Base-by-base conservation (phyloP, 148 eudicot genomes). In the Arbutus unedo region DNA sequence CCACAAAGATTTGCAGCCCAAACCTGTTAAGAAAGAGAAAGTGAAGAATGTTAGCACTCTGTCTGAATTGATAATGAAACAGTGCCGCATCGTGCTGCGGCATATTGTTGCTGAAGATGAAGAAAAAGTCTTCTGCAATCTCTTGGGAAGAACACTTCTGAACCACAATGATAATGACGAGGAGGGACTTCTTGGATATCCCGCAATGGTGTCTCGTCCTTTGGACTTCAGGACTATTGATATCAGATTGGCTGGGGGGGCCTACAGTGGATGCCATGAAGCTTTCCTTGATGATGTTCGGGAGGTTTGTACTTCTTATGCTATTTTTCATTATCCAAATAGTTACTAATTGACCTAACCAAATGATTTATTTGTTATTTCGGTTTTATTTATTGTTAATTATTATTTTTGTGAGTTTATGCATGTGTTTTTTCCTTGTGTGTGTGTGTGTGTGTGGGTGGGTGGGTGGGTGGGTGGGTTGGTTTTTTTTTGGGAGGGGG, bases 131-230 rank as follows among this genome's bases (percentile, higher is more conserved):
- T 89, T 91, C 78, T 91, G 90, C 84, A 91, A 87, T 83, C 88
- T 91, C 9, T 81, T 89, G 84, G 93, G 84, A 18, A 89, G 86
- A 84, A 83, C 91, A 51, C 53, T 81, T 77, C 54, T 87, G 74
- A 83, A 82, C 78, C 86, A 83, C 19, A 82, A 84, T 78, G 90
- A 88, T 79, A 85, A 85, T 66, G 91, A 87, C 73, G 91, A 91
- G 25, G 90, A 87, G 71, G 93, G 93, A 50, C 83, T 89, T 85
- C 85, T 91, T 43, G 90, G 91, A 62, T 86, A 86, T 87, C 86
- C 93, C 76, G 86, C 91, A 44, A 89, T 87, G 84, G 93, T 91
- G 2, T 87, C 93, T 66, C 89, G 93, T 71, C 93, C 93, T 74
- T 81, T 91, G 55, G 93, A 91, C 79, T 91, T 91, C 83, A 83